phyloP scores from a whole-genome alignment of 495 filamentous ascomycete genomes.

The Entonaema liquescens region DNA sequence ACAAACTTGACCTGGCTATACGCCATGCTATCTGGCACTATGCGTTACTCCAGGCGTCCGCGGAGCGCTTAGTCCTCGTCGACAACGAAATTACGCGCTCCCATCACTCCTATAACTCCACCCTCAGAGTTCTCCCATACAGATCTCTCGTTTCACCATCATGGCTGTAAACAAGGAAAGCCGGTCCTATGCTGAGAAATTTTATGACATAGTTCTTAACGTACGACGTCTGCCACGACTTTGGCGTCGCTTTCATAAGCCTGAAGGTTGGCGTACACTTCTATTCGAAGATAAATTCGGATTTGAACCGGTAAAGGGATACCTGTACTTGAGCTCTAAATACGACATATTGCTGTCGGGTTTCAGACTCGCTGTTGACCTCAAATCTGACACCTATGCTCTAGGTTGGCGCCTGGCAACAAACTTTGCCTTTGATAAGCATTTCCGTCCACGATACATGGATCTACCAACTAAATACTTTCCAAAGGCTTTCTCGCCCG shows the following conservation, averaged over 20 bases:
- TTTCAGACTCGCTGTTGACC: neutral
- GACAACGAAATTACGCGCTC: neutral
- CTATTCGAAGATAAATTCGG: no score
- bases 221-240: no score
- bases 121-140: neutral
- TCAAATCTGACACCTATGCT: no score
- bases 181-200: neutral
- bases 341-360: constrained; percentile 1
- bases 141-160: constrained; percentile 17
- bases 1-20: neutral
- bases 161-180: constrained; percentile 7
- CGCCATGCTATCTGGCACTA: constrained; percentile 16
- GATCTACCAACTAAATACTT: no score
- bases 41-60: neutral
- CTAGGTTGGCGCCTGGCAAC: no score
- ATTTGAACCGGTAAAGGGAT: no score
- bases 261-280: neutral
- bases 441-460: no score
- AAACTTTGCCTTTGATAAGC: no score
- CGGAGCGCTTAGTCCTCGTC: constrained; percentile 11
- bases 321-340: neutral
- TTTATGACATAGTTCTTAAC: constrained; percentile 3
- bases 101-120: no score
- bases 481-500: no score
- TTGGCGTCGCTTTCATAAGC: no score